Conservation (phyloP, 2,329 filamentous ascomycete species). For the Scedosporium boydii region DNA sequence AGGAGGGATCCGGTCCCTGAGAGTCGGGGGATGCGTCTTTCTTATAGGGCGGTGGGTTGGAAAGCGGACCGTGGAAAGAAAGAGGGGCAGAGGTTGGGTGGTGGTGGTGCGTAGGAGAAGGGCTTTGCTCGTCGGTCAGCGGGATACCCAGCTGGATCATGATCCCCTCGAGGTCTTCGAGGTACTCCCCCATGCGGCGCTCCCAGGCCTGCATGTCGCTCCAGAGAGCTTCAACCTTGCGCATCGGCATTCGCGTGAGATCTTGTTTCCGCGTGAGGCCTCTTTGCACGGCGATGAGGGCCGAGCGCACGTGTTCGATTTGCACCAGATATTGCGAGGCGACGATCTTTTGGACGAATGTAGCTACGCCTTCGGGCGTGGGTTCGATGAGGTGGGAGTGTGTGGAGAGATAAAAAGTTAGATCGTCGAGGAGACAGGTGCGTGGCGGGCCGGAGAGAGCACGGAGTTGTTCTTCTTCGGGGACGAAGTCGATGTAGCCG, state of each 20-base stretch:
- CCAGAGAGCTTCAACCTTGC: slow-evolving; percentile 15
- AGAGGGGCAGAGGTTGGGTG: background rate
- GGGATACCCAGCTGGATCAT: slow-evolving; percentile 17
- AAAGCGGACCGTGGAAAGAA: background rate
- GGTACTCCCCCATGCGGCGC: slow-evolving; percentile 16
- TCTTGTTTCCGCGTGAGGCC: slow-evolving; percentile 17
- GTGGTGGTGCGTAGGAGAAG: too few relatives aligned
- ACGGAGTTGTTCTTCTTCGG: slow-evolving; percentile 11
- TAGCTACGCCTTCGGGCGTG: slow-evolving; percentile 8
- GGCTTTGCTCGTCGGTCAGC: slow-evolving; percentile 6
- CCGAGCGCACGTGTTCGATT: slow-evolving; percentile 13
- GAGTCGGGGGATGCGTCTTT: background rate
- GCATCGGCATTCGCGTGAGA: slow-evolving; percentile 10
- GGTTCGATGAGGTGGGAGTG: slow-evolving; percentile 10
- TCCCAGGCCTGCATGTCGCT: slow-evolving; percentile 17
- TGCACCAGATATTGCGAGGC: slow-evolving; percentile 16
- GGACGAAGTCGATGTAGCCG: slow-evolving; percentile 17
- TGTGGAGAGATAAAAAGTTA: slow-evolving; percentile 14
- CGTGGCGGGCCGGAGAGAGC: slow-evolving; percentile 12
- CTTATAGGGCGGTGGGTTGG: background rate
- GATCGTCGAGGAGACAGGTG: slow-evolving; percentile 14
- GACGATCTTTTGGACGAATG: slow-evolving; percentile 16
- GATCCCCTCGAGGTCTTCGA: slow-evolving; percentile 15
- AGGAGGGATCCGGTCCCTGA: background rate
- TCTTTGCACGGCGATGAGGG: slow-evolving; percentile 13